A percentile compares a stretch with the other conserved stretches of the same genome.
Evolutionary conservation across 2,329 filamentous ascomycete species (phyloP).

Genomic region (Tolypocladium ovalisporum): DNA sequence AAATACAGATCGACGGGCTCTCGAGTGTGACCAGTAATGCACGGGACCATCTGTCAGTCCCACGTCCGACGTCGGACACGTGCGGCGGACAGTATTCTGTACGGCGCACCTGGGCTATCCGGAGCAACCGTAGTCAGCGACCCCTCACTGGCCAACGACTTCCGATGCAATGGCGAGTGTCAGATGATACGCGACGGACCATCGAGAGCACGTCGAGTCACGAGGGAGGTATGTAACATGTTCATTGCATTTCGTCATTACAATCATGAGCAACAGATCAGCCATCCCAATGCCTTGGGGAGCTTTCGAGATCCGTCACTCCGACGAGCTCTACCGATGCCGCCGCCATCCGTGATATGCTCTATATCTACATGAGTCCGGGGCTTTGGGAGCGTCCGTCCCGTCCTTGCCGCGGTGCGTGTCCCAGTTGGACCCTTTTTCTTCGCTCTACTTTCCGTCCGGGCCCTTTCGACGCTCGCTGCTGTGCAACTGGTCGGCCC

Average conservation of each 20-base stretch:
- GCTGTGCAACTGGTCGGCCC: background rate
- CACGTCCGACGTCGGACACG: background rate
- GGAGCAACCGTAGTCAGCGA: background rate
- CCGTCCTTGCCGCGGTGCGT: background rate
- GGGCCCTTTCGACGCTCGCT: background rate
- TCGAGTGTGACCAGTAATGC: background rate
- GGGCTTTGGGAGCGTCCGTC: background rate
- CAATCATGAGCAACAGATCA: conserved; percentile 16
- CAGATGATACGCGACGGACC: background rate
- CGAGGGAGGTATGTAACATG: conserved; percentile 8
- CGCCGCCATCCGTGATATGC: conserved; percentile 1
- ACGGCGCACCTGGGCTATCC: background rate
- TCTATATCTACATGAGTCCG: conserved; percentile 12
- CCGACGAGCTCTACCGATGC: conserved; percentile 7
- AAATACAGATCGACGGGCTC: background rate
- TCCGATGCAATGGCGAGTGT: background rate
- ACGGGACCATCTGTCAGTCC: background rate
- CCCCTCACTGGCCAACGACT: background rate
- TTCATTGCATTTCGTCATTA: conserved; percentile 19
- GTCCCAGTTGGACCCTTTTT: conserved; percentile 1
- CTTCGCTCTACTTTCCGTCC: background rate
- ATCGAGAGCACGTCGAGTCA: background rate
- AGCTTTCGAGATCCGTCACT: conserved; percentile 12
- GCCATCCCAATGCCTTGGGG: conserved; percentile 9
- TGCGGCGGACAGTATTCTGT: background rate